Base-by-base conservation (phyloP, 140 eudicot species). In the Flaveria floridana region DNA sequence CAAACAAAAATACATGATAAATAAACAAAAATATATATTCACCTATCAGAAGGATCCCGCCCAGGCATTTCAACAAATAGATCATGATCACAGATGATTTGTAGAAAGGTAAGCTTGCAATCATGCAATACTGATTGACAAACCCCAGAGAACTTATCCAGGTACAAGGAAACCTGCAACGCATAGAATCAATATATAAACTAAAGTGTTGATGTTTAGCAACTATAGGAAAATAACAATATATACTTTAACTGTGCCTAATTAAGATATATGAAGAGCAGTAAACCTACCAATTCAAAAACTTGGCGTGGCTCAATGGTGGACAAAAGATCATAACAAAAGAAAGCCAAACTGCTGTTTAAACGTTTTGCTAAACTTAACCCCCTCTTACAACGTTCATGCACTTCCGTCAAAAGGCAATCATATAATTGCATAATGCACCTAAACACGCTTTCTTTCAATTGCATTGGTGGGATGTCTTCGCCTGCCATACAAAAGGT, bases 61-160 rank as follows among this genome's bases (percentile, higher is more conserved):
- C 99, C 99, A 7, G 99, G 99, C 99, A 93, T 93, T 79, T 93
- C 99, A 75, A 93, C 97, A 78, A 93, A 93, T 53, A 93, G 89
- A 87, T 93, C 99, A 71, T 93, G 99, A 69, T 93, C 99, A 78
- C 99, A 93, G 65, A 93, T 76, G 79, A 93, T 93, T 84, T 93
- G 99, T 77, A 93, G 74, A 86, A 90, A 93, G 19, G 99, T 90
- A 71, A 93, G 97, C 91, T 93, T 93, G 92, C 99, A 93, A 70
- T 93, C 99, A 86, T 93, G 99, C 82, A 93, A 83, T 64, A 85
- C 91, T 2, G 96, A 52, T 55, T 93, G 99, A 61, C 99, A 93
- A 58, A 93, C 91, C 46, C 97, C 97, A 79, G 97, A 90, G 77
- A 93, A 93, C 89, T 93, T 93, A 77, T 93, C 99, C 56, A 93